A percentile compares a stretch with the other conserved stretches of the same genome.
Conservation (phyloP, 352 stramenopile genomes). For the Globisporangium iwayamae region DNA sequence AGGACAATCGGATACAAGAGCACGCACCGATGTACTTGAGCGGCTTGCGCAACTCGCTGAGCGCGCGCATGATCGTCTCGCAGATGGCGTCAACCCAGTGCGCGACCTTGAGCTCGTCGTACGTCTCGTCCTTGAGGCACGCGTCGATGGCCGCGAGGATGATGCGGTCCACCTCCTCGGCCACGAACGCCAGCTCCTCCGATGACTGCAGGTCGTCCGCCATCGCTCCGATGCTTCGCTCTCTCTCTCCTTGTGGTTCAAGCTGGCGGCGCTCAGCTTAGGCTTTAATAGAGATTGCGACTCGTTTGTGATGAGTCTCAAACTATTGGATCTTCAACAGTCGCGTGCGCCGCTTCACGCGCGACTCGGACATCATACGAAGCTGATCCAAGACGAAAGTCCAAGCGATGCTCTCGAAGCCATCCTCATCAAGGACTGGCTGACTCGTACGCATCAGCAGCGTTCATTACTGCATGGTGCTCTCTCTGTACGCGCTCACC, state of each 20-base stretch:
- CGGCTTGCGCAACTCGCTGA: constrained; percentile 86
- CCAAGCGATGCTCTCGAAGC: too few species aligned
- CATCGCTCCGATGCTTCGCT: constrained; percentile 26
- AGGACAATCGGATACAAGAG: background rate
- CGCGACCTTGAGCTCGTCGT: constrained; percentile 82
- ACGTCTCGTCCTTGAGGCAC: constrained; percentile 85
- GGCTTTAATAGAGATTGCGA: background rate
- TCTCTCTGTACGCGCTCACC: too few species aligned
- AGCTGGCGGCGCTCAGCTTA: background rate
- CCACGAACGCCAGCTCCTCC: constrained; percentile 88
- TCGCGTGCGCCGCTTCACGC: constrained; percentile 34
- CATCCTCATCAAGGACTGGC: too few species aligned
- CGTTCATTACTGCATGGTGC: too few species aligned
- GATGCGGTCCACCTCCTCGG: constrained; percentile 89
- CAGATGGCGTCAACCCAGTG: constrained; percentile 92
- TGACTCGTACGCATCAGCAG: too few species aligned
- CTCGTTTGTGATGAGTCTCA: background rate
- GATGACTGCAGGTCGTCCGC: constrained; percentile 85
- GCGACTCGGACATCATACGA: background rate
- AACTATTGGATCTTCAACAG: constrained; percentile 11
- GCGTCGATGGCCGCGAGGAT: constrained; percentile 76
- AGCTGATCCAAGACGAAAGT: too few species aligned
- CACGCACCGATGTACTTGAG: constrained; percentile 89
- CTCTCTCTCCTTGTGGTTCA: background rate
- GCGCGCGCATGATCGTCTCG: constrained; percentile 82